These are phyloP conservation scores for Kuraishia ogatae DNA, from an alignment of 805 yeast genomes.

Conservation along the genomic window DNA sequence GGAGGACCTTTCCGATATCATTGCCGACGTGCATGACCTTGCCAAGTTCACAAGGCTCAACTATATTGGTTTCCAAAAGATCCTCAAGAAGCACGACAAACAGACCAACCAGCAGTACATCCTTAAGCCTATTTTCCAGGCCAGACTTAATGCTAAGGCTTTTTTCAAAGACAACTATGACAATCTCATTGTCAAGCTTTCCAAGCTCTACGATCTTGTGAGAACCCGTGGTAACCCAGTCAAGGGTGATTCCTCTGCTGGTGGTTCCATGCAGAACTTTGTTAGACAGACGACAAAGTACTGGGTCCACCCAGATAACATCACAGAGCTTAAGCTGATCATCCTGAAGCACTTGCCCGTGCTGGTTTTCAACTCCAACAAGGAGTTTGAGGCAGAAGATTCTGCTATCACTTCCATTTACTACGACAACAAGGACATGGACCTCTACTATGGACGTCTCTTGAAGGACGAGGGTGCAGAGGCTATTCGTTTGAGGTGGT, in stretches of 20 bases:
- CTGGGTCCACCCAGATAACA: conserved; percentile 99
- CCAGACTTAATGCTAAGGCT: conserved; percentile 86
- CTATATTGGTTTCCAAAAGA: conserved; percentile 96
- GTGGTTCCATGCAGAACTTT: conserved; percentile 95
- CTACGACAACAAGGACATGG: conserved; percentile 84
- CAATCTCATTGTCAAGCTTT: conserved; percentile 76
- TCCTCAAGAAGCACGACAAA: conserved; percentile 94
- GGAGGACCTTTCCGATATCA: conserved; percentile 74
- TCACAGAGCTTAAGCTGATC: conserved; percentile 89
- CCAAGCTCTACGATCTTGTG: conserved; percentile 83
- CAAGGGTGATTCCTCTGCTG: conserved; percentile 94
- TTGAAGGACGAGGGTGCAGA: conserved; percentile 98
- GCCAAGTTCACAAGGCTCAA: conserved; percentile 90
- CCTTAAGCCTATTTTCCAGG: conserved; percentile 88
- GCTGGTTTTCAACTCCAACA: conserved; percentile 89
- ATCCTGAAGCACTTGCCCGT: conserved; percentile 95
- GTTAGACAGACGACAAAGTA: conserved; percentile 98
- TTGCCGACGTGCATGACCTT: conserved; percentile 95
- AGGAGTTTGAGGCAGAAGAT: conserved; percentile 92
- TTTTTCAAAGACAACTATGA: conserved; percentile 95
- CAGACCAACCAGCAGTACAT: conserved; percentile 57
- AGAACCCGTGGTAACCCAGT: conserved; percentile 95
- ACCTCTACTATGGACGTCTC: conserved; percentile 87
- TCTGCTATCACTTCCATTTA: conserved; percentile 95
- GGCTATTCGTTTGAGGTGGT: conserved; percentile 97